A percentile compares a stretch with the other conserved stretches of the same genome.
phyloP scores from a whole-genome alignment of 805 yeast genomes.

The Metschnikowia dekortorum region DNA sequence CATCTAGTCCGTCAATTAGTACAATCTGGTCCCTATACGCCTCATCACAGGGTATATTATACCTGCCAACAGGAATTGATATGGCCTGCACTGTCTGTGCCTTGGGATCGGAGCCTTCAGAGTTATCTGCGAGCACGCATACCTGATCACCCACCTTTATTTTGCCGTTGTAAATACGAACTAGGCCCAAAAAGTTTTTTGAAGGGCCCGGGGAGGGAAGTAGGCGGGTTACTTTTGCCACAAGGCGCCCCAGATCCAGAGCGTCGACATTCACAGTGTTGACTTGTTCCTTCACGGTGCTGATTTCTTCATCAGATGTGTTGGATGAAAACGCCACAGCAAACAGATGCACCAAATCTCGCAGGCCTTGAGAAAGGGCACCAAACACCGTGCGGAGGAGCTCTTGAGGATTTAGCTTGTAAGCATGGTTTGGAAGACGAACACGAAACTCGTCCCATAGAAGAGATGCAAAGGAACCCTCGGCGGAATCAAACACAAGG shows the following conservation, averaged over 20 bases:
- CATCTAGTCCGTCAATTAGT: conserved; percentile 56
- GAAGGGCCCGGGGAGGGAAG: conserved; percentile 24
- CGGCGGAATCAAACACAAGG: conserved; percentile 46
- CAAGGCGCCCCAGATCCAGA: conserved; percentile 19
- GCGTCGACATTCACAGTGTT: conserved; percentile 17
- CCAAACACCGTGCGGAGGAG: conserved; percentile 52
- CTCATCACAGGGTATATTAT: conserved; percentile 49
- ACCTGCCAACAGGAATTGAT: conserved; percentile 66
- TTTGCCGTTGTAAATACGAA: conserved; percentile 60
- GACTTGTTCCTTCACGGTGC: too few relatives aligned
- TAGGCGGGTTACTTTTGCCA: conserved; percentile 45
- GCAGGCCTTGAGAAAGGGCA: conserved; percentile 46
- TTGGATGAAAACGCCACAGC: conserved; percentile 7
- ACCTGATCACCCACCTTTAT: conserved; percentile 46
- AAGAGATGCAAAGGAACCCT: conserved; percentile 33
- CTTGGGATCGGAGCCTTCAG: conserved; percentile 54
- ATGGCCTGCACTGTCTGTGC: conserved; percentile 39
- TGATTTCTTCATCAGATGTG: neutral
- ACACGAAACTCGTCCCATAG: conserved; percentile 49
- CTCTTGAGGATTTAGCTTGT: conserved; percentile 54
- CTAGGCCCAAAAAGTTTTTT: conserved; percentile 25
- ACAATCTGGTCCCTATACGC: conserved; percentile 67
- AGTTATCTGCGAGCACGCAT: conserved; percentile 55
- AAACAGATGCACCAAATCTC: conserved; percentile 53
- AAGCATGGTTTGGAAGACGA: conserved; percentile 34